Base-by-base conservation (phyloP, 202 grass and related monocot genomes). In the Saccharum hybrid region DNA sequence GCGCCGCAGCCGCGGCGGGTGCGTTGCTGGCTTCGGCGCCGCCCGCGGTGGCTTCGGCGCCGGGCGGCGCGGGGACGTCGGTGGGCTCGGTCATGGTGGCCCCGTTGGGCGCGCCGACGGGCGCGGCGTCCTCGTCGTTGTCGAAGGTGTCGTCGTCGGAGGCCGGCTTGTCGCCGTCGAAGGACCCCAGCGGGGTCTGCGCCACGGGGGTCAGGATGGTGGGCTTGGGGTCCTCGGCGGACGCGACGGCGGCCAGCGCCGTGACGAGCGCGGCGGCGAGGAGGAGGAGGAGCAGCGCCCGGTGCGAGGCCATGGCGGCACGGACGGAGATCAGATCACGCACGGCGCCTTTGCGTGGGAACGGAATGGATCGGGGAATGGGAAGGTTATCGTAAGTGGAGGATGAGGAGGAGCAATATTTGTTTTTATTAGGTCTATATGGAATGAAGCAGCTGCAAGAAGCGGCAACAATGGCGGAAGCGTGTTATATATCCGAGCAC, bases 41-140 rank as follows among this genome's bases (percentile, higher is more conserved):
- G 0, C 79, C 68, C 13, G 59, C 66, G 0, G 60, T 84, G 1
- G 40, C 76, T 1, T 22, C 54, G 23, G 63, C 31, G 31, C 83
- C 88, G 2, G 72, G 73, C 72, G 83, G 26, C 14, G 79, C 70
- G 64, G 40, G 51, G 8, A 5, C 18, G 63, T 78, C 74, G 0
- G 68, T 33, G 68, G 88, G 88, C 42, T 90, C 70, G 34, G 80
- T 84, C 75, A 76, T 76, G 84, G 88, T 90, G 80, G 84, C 82
- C 8, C 83, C 83, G 40, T 72, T 79, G 48, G 88, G 88, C 0
- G 83, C 2, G 0, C 88, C 75, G 8, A 87, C 84, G 9, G 88
- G 88, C 68, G 80, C 80, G 7, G 88, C 84, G 41, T 82, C 87
- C 48, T 86, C 88, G n/a, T 76, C 88, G n/a, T 81, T 83, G 1